Percentiles rank a stretch among this genome's conserved stretches.
Conservation (phyloP, 148 eudicot species). For the Fallopia convolvulus region DNA sequence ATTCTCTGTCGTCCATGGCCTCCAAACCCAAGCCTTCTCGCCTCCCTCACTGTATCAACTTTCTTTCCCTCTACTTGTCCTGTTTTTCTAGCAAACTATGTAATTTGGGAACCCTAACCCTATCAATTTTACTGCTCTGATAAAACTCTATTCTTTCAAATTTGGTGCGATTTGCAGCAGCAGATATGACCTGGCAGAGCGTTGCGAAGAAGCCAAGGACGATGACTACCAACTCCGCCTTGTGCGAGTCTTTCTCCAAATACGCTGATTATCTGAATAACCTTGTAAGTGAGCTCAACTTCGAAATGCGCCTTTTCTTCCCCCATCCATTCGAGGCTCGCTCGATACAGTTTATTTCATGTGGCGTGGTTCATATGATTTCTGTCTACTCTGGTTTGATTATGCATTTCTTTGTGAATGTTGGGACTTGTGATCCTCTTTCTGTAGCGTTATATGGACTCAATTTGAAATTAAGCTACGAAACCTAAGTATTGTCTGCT, state of each 20-base stretch:
- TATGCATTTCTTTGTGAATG: background rate
- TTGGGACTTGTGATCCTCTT: background rate
- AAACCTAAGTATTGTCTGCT: background rate
- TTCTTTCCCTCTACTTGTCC: background rate
- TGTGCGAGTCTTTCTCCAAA: constrained; percentile 46
- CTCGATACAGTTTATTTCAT: background rate
- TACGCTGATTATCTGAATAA: constrained; percentile 74
- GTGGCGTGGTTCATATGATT: background rate
- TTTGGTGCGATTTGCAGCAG: constrained; percentile 19
- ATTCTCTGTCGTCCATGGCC: constrained; percentile 8
- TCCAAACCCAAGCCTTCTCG: constrained; percentile 31
- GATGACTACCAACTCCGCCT: constrained; percentile 42
- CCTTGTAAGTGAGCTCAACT: constrained; percentile 32
- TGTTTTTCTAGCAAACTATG: background rate
- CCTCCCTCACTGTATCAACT: constrained; percentile 29
- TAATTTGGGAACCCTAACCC: background rate
- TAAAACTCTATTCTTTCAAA: too few relatives aligned
- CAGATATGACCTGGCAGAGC: constrained; percentile 37
- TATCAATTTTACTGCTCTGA: background rate
- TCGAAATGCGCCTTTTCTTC: background rate
- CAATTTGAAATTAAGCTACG: background rate
- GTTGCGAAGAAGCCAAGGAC: constrained; percentile 58
- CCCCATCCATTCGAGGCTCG: background rate
- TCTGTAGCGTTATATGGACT: background rate
- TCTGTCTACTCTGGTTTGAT: background rate